A percentile compares a stretch with the other conserved stretches of the same genome.
Evolutionary conservation across 1,284 basidiomycete species (phyloP).

Genomic region (Gymnopus androsaceus): DNA sequence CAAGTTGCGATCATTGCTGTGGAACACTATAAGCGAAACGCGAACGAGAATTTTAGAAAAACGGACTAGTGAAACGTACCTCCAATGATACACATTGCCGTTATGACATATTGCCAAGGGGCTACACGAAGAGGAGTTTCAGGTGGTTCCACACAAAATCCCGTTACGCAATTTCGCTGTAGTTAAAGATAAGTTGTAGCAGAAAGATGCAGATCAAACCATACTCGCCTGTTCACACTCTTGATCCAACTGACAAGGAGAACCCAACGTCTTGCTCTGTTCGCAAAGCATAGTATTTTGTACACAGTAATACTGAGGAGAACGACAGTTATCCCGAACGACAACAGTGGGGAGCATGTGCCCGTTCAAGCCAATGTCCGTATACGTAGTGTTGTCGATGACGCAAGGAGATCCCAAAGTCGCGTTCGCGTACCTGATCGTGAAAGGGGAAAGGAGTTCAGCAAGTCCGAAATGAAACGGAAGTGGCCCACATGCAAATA

Average conservation of each 20-base stretch:
- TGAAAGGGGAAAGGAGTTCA: neutral
- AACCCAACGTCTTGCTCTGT: slow-evolving; percentile 45
- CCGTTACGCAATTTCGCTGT: slow-evolving; percentile 27
- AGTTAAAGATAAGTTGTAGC: neutral
- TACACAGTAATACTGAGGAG: slow-evolving; percentile 62
- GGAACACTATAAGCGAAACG: slow-evolving; percentile 47
- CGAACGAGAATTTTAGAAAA: neutral
- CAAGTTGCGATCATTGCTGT: slow-evolving; percentile 48
- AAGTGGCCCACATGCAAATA: slow-evolving; percentile 56
- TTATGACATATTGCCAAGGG: slow-evolving; percentile 14
- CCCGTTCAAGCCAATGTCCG: slow-evolving; percentile 46
- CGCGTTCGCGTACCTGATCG: slow-evolving; percentile 57
- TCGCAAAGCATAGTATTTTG: slow-evolving; percentile 47
- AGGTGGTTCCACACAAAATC: slow-evolving; percentile 30
- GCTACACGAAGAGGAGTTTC: slow-evolving; percentile 31
- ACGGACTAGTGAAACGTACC: neutral
- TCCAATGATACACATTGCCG: slow-evolving; percentile 12
- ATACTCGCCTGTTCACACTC: slow-evolving; percentile 51
- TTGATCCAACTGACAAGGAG: slow-evolving; percentile 54
- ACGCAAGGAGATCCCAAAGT: slow-evolving; percentile 57
- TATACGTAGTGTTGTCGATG: slow-evolving; percentile 63
- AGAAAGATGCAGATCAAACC: neutral
- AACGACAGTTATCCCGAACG: slow-evolving; percentile 61
- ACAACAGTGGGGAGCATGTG: slow-evolving; percentile 53
- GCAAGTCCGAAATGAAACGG: neutral